A percentile compares a stretch with the other conserved stretches of the same genome.
phyloP scores from a whole-genome alignment of 176 grass and related monocot genomes.

The Hyparrhenia diplandra region DNA sequence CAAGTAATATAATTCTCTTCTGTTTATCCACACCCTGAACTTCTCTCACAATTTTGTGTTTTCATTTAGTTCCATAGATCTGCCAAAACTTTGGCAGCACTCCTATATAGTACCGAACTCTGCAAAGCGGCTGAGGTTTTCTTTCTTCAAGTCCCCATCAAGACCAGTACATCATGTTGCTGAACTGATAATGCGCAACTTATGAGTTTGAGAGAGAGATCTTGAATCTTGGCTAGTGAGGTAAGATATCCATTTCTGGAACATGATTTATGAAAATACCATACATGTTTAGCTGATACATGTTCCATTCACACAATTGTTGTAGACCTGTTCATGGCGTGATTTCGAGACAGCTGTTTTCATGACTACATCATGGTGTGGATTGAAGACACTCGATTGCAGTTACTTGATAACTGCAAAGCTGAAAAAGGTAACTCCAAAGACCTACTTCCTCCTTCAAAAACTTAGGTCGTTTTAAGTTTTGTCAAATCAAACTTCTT shows the following conservation, averaged over 20 bases:
- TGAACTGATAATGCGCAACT: constrained; percentile 77
- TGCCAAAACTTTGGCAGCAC: constrained; percentile 89
- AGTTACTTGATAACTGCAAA: constrained; percentile 91
- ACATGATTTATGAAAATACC: background rate
- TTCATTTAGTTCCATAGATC: constrained; percentile 82
- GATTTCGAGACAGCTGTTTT: constrained; percentile 87
- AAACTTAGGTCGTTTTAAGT: background rate
- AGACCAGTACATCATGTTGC: constrained; percentile 74
- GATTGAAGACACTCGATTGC: constrained; percentile 86
- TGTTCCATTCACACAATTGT: constrained; percentile 12
- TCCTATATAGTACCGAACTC: constrained; percentile 82
- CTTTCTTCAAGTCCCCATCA: constrained; percentile 86
- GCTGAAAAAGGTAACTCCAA: constrained; percentile 56
- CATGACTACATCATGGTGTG: constrained; percentile 87
- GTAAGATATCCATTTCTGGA: constrained; percentile 39
- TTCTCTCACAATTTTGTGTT: constrained; percentile 6
- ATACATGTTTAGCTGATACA: constrained; percentile 9
- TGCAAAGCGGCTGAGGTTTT: constrained; percentile 80
- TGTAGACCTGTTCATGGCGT: constrained; percentile 75
- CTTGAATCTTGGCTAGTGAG: constrained; percentile 86
- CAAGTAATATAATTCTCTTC: background rate
- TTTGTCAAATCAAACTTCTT: background rate
- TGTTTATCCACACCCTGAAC: background rate
- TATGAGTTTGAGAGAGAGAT: constrained; percentile 89
- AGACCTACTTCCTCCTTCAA: background rate